These are phyloP conservation scores for Mycena olivaceomarginata DNA, from an alignment of 768 basidiomycete genomes.

Conservation along the genomic window DNA sequence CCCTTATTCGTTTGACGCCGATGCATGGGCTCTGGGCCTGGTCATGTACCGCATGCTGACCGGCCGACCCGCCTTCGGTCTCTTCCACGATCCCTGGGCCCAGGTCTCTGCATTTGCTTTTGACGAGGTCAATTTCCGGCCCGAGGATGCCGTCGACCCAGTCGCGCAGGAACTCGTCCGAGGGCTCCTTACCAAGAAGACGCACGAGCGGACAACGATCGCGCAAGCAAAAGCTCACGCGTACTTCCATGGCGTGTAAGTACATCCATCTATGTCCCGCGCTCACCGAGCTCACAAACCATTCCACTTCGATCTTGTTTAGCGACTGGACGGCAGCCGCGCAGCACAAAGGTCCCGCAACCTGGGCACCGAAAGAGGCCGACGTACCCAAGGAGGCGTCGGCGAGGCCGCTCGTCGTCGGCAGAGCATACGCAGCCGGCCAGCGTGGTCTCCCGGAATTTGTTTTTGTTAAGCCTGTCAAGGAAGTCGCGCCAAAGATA, in stretches of 20 bases:
- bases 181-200: constrained; percentile 11
- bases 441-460: neutral
- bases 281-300: neutral
- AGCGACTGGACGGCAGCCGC: constrained; percentile 13
- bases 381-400: neutral
- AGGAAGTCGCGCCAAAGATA: neutral
- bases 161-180: neutral
- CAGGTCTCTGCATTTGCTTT: neutral
- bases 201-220: neutral
- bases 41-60: constrained; percentile 12
- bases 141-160: neutral
- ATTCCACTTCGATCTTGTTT: neutral
- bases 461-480: neutral
- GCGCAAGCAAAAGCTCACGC: neutral
- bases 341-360: neutral
- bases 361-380: constrained; percentile 9
- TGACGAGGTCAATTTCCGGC: neutral
- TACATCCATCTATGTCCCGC: neutral
- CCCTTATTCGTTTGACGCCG: constrained; percentile 5
- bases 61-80: constrained; percentile 2
- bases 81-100: neutral
- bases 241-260: constrained; percentile 16
- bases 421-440: neutral
- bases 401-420: neutral
- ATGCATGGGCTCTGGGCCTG: constrained; percentile 12